Conservation (phyloP, 305 asterid genomes). For the Fraxinus angustifolia region DNA sequence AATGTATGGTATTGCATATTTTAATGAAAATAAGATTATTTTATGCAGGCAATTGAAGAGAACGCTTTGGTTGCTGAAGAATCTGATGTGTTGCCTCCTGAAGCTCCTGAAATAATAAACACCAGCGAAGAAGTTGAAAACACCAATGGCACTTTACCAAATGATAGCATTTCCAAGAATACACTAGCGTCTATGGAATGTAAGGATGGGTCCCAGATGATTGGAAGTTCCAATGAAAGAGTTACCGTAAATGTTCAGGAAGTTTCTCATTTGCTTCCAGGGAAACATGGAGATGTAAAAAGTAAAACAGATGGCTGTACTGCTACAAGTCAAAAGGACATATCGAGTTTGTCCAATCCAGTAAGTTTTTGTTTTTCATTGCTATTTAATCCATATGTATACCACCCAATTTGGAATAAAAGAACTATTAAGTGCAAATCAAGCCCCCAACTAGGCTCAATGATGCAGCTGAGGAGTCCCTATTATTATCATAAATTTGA, state of each 20-base stretch:
- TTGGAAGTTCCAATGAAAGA: conserved; percentile 17
- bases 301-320: conserved; percentile 19
- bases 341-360: conserved; percentile 19
- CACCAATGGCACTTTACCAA: conserved; percentile 23
- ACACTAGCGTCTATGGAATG: conserved; percentile 13
- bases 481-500: not conserved
- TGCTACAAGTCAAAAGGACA: conserved; percentile 9
- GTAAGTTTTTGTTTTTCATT: conserved; percentile 26
- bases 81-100: conserved; percentile 42
- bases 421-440: not conserved
- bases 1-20: conserved; percentile 1
- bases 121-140: conserved; percentile 28
- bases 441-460: not conserved
- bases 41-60: conserved; percentile 51
- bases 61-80: conserved; percentile 39
- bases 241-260: conserved; percentile 13
- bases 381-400: conserved; percentile 10
- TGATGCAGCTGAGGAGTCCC: not conserved
- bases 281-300: conserved; percentile 26
- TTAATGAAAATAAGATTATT: conserved; percentile 13
- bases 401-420: not conserved
- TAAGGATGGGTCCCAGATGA: conserved; percentile 16
- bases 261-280: conserved; percentile 16
- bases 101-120: conserved; percentile 39
- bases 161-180: conserved; percentile 22